Conservation (phyloP, 192 early-diverging fungal genomes). For the Backusella sp. region DNA sequence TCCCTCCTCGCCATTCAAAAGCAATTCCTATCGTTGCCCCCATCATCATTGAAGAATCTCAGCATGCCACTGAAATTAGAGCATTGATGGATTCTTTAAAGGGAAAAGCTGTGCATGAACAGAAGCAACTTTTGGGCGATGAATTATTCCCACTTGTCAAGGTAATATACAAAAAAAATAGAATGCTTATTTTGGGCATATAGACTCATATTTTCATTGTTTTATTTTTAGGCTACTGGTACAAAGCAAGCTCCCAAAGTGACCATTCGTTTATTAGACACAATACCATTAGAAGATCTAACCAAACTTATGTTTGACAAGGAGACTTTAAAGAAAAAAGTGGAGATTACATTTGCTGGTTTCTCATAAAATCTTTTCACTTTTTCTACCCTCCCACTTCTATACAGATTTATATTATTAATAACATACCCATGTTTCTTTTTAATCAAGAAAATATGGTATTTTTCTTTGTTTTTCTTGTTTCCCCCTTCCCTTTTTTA, state of each 20-base stretch:
- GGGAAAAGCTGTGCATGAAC: slow-evolving; percentile 28
- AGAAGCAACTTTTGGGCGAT: slow-evolving; percentile 44
- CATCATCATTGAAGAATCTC: background rate
- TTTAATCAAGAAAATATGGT: background rate
- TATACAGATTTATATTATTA: background rate
- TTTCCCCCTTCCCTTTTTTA: background rate
- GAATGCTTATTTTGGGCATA: background rate
- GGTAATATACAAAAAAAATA: slow-evolving; percentile 2
- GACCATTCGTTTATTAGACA: slow-evolving; percentile 42
- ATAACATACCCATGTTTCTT: background rate
- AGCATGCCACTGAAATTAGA: background rate
- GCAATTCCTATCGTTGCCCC: slow-evolving; percentile 41
- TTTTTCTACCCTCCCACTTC: background rate
- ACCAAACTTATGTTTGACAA: slow-evolving; percentile 42
- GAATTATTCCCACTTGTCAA: slow-evolving; percentile 42
- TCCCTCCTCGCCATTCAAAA: slow-evolving; percentile 24
- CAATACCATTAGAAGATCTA: slow-evolving; percentile 35
- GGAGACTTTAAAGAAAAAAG: slow-evolving; percentile 30
- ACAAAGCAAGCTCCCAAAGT: slow-evolving; percentile 38
- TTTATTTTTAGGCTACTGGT: slow-evolving; percentile 24
- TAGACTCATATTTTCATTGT: background rate
- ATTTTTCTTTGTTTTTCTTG: background rate
- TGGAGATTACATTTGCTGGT: slow-evolving; percentile 24
- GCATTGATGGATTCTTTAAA: slow-evolving; percentile 22
- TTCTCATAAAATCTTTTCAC: slow-evolving; percentile 3